Evolutionary conservation across 2,329 filamentous ascomycete species (phyloP), one percentile per base, ranked within the genome.

Genomic region (Colletotrichum viniferum): DNA sequence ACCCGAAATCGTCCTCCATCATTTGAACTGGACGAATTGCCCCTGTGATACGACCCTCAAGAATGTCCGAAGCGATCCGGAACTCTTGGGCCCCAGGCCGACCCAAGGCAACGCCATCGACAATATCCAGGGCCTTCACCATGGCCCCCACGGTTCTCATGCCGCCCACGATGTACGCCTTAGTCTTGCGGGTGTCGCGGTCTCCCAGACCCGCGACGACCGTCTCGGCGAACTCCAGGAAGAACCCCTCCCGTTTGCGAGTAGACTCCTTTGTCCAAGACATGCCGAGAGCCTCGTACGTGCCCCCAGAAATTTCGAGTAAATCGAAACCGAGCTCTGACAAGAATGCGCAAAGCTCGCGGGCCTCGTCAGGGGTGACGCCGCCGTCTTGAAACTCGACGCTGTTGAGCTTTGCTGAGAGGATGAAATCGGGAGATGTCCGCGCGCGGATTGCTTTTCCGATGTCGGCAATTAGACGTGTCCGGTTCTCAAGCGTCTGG

Each of bases 271-370:
- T 84, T 81, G 87, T 85, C 79, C 90, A 88, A 1, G 78, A 78
- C 76, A 91, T 89, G 0, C 86, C 89, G 0, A 89, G 79, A 24
- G 84, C 81, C 81, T 93, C 88, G 77, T 91, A 92, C 0, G 90
- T 93, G 10, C 91, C 91, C 13, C 91, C 91, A 0, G 85, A 88
- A 1, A 93, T 84, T 82, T 93, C 91, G 7, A 92, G 88, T 79
- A 91, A 91, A 80, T 91, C 87, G 58, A 91, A 88, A 7, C 81
- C 82, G 72, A 88, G 85, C 28, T 83, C 78, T 77, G 91, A 88
- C 2, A 91, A 84, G 3, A 84, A 80, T 14, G 82, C 79, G 79
- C 85, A 87, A 43, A 92, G 82, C 65, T 88, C 83, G 28, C 83
- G 84, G 1, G 88, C 87, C 68, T 92, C 90, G 2, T 88, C 85